phyloP scores from a whole-genome alignment of 371 early-diverging fungal species.

The Rhizopus delemar region DNA sequence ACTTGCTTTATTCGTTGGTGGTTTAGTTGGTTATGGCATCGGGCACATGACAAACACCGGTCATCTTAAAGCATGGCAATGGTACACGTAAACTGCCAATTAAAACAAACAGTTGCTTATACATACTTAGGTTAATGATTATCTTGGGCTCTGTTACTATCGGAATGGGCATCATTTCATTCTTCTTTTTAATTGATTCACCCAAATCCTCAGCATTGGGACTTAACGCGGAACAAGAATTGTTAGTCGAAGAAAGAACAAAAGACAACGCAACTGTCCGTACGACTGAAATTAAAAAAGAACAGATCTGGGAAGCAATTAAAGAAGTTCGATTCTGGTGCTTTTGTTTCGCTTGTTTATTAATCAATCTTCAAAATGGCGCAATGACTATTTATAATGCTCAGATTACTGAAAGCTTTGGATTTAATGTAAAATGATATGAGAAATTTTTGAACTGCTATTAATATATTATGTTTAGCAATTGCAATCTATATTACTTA shows the following conservation, averaged over 20 bases:
- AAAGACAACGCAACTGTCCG: conserved; percentile 38
- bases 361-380: conserved; percentile 40
- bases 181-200: conserved; percentile 40
- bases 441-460: background rate
- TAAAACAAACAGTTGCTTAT: background rate
- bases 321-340: conserved; percentile 34
- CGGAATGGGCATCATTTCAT: conserved; percentile 26
- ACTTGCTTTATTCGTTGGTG: conserved; percentile 24
- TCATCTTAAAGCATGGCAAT: conserved; percentile 40
- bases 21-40: conserved; percentile 35
- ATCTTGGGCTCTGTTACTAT: conserved; percentile 32
- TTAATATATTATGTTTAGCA: conserved; percentile 11
- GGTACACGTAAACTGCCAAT: conserved; percentile 12
- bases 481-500: conserved; percentile 25
- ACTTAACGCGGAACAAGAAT: conserved; percentile 37
- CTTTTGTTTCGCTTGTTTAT: conserved; percentile 29
- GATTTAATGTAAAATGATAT: conserved; percentile 26
- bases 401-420: conserved; percentile 33
- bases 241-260: conserved; percentile 35
- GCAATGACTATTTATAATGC: conserved; percentile 38
- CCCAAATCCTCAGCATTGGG: conserved; percentile 32
- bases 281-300: conserved; percentile 29
- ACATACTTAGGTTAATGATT: conserved; percentile 31
- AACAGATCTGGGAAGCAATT: conserved; percentile 36
- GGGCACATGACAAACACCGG: conserved; percentile 27